phyloP scores from a whole-genome alignment of 768 basidiomycete species.

The Mycena indigotica region DNA sequence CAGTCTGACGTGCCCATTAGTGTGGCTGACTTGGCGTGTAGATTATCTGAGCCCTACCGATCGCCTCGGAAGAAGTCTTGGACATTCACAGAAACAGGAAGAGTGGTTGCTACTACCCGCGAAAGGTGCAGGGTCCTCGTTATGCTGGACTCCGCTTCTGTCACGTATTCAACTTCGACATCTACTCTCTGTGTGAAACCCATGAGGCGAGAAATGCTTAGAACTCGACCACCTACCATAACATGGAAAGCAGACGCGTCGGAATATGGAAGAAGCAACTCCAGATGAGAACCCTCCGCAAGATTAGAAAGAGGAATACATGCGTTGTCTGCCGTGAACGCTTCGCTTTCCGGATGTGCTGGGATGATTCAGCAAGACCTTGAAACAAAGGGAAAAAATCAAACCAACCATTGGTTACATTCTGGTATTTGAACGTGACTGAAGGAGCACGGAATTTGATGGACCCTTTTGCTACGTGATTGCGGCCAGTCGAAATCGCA shows the following conservation, averaged over 20 bases:
- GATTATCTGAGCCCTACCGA: too few relatives aligned
- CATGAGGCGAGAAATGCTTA: background rate
- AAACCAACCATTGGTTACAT: slow-evolving; percentile 42
- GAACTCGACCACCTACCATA: slow-evolving; percentile 49
- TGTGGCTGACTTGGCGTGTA: too few relatives aligned
- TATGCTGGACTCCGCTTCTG: slow-evolving; percentile 52
- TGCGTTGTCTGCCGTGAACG: slow-evolving; percentile 43
- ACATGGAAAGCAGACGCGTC: slow-evolving; percentile 62
- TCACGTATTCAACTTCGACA: slow-evolving; percentile 68
- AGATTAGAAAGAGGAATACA: slow-evolving; percentile 52
- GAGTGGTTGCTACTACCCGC: slow-evolving; percentile 60
- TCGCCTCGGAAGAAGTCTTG: slow-evolving; percentile 93
- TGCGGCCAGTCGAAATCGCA: slow-evolving; percentile 67
- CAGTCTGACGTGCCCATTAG: too few relatives aligned
- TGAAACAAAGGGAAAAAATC: background rate
- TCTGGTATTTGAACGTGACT: slow-evolving; percentile 50
- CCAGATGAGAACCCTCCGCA: slow-evolving; percentile 45
- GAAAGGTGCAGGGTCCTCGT: slow-evolving; percentile 56
- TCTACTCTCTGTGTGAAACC: slow-evolving; percentile 59
- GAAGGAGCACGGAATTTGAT: slow-evolving; percentile 59
- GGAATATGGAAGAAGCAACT: slow-evolving; percentile 65
- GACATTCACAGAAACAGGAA: slow-evolving; percentile 91
- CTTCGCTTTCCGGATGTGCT: slow-evolving; percentile 25
- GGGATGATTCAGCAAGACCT: background rate
- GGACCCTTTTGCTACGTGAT: slow-evolving; percentile 55